Base-by-base conservation (phyloP, 805 yeast species). In the Candida succiphila region DNA sequence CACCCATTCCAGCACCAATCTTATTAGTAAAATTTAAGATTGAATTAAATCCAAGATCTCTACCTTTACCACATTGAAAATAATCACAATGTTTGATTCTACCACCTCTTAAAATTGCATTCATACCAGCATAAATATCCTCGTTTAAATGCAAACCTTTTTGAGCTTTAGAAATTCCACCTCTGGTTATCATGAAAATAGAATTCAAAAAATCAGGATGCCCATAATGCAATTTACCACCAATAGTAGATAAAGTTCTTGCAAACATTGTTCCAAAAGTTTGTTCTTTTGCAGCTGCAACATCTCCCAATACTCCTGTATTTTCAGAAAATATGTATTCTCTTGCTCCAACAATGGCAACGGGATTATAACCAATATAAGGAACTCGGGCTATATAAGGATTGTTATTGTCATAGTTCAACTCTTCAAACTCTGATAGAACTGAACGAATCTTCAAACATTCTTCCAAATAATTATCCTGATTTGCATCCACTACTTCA, bases 1-100 rank as follows among this genome's bases (percentile, higher is more conserved):
- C 97, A 7, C 97, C 97, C 97, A 89, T 89, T 32, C 97, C 97
- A 28, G 95, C 92, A 3, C 97, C 97, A 52, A 89, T 88, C 60
- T 89, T 89, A 2, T 95, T 81, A 0, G 96, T 89, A 62, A 89
- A 89, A 51, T 88, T 89, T 44, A 89, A 64, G 43, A 89, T 87
- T 0, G 96, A 84, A 1, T 87, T 81, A 59, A 89, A 89, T 3
- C 97, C 97, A 35, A 89, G 61, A 61, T 89, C 97, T 54, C 97
- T 69, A 0, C 97, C 97, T 54, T 89, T 89, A 22, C 97, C 97
- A 59, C 97, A 89, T 56, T 89, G 97, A 58, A 77, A 87, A 57
- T 81, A 89, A 51, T 89, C 97, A 57, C 95, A 83, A 55, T 89
- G 97, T 60, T 88, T 88, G 40, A 88, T 88, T 44, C 89, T 68